Evolutionary conservation across 768 basidiomycete species (phyloP).

Genomic region (Tricholoma matsutake): DNA sequence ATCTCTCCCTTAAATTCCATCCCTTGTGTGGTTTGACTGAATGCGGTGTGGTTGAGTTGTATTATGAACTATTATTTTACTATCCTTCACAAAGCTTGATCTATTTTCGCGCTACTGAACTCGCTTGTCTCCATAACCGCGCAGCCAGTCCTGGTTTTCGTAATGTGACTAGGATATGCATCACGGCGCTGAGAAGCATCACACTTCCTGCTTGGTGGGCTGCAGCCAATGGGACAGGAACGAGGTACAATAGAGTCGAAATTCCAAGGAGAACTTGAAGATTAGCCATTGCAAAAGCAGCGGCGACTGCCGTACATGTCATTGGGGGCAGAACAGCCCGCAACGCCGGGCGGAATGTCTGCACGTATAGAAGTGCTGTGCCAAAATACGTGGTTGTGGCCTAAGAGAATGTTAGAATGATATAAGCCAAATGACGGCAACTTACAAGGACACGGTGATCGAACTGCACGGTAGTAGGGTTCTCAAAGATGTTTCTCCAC

Average conservation of each 20-base stretch:
- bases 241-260: constrained; percentile 85
- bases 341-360: constrained; percentile 53
- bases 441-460: constrained; percentile 90
- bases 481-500: constrained; percentile 97
- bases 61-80: not conserved
- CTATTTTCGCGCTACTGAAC: not conserved
- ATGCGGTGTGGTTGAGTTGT: constrained; percentile 3
- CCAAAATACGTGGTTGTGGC: constrained; percentile 82
- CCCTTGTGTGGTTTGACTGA: not conserved
- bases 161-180: constrained; percentile 71
- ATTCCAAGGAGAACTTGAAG: constrained; percentile 69
- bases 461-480: constrained; percentile 97
- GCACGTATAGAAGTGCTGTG: constrained; percentile 60
- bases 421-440: constrained; percentile 8
- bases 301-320: constrained; percentile 48
- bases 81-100: not conserved
- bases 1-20: not conserved
- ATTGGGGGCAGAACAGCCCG: constrained; percentile 64
- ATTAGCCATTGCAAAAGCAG: constrained; percentile 77
- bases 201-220: constrained; percentile 96
- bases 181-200: constrained; percentile 75
- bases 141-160: constrained; percentile 69
- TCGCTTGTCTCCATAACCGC: constrained; percentile 48
- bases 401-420: constrained; percentile 34
- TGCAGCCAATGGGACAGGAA: constrained; percentile 89